Percentiles rank a stretch among this genome's conserved stretches.
phyloP scores from a whole-genome alignment of 2,329 filamentous ascomycete species.

The Aaosphaeria arxii region DNA sequence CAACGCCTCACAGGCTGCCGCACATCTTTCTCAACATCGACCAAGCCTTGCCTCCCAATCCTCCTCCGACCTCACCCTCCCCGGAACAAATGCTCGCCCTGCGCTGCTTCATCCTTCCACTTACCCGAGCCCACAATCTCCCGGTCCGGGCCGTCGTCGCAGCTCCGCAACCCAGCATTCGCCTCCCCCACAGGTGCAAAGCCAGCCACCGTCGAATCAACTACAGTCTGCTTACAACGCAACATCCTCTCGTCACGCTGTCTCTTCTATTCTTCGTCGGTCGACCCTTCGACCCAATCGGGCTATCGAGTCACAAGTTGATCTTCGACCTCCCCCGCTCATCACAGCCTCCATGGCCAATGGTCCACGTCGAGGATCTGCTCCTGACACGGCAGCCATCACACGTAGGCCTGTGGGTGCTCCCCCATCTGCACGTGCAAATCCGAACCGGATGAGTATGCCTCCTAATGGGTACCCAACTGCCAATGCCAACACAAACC shows the following conservation, averaged over 20 bases:
- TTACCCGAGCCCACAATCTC: constrained; percentile 26
- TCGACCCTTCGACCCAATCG: constrained; percentile 12
- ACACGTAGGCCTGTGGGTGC: constrained; percentile 7
- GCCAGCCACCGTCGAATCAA: background rate
- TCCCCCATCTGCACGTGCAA: background rate
- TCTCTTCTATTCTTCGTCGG: constrained; percentile 3
- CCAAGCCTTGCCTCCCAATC: constrained; percentile 19
- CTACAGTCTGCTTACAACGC: constrained; percentile 15
- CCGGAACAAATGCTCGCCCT: constrained; percentile 13
- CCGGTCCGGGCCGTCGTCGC: constrained; percentile 17
- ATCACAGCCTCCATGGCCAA: constrained; percentile 5
- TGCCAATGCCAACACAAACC: background rate
- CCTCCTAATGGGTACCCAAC: background rate
- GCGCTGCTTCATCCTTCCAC: constrained; percentile 33
- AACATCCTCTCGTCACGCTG: constrained; percentile 1
- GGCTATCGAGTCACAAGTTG: constrained; percentile 8
- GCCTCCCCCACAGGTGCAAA: constrained; percentile 1
- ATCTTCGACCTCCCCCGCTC: constrained; percentile 19
- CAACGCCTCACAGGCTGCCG: constrained; percentile 12
- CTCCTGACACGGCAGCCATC: constrained; percentile 12
- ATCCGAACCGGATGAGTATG: constrained; percentile 10
- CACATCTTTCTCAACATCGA: constrained; percentile 14
- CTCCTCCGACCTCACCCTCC: constrained; percentile 19
- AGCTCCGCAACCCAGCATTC: constrained; percentile 9
- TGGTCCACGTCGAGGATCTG: constrained; percentile 20